phyloP scores from a whole-genome alignment of 108 stramenopile species.

The Nannochloropsis granulata region DNA sequence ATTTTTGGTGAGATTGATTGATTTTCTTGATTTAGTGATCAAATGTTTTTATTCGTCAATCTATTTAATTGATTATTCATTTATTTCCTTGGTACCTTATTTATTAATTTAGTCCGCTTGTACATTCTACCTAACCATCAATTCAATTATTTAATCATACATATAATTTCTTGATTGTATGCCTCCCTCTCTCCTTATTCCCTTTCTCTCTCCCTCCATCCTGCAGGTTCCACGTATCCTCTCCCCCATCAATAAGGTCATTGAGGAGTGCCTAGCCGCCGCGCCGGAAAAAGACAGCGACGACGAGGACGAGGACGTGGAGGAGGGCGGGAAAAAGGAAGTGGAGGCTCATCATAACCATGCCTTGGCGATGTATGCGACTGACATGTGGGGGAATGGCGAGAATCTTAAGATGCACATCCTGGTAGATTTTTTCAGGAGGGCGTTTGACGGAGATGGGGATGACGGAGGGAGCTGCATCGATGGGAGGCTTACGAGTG shows the following conservation, averaged over 20 bases:
- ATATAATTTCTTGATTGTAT: neutral
- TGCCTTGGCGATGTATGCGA: conserved; percentile 36
- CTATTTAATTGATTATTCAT: too few relatives aligned
- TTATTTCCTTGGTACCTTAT: too few relatives aligned
- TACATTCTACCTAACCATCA: too few relatives aligned
- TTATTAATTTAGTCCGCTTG: too few relatives aligned
- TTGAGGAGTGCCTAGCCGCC: conserved; percentile 41
- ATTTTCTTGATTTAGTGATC: neutral
- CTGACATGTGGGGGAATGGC: conserved; percentile 40
- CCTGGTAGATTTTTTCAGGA: conserved; percentile 61
- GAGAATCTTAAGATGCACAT: conserved; percentile 45
- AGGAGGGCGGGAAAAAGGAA: neutral
- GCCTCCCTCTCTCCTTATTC: neutral
- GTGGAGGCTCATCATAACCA: neutral
- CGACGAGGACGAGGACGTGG: conserved; percentile 23
- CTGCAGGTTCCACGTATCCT: conserved; percentile 56
- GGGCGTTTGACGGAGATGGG: conserved; percentile 63
- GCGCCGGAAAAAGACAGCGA: neutral
- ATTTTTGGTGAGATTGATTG: neutral
- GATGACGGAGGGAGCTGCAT: conserved; percentile 74
- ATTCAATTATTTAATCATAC: too few relatives aligned
- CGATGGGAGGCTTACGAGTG: conserved; percentile 61
- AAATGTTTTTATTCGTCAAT: neutral
- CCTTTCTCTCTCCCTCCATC: neutral
- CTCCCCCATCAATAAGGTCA: conserved; percentile 45